phyloP scores from a whole-genome alignment of 2,329 filamentous ascomycete genomes.

The Fusarium sp. region DNA sequence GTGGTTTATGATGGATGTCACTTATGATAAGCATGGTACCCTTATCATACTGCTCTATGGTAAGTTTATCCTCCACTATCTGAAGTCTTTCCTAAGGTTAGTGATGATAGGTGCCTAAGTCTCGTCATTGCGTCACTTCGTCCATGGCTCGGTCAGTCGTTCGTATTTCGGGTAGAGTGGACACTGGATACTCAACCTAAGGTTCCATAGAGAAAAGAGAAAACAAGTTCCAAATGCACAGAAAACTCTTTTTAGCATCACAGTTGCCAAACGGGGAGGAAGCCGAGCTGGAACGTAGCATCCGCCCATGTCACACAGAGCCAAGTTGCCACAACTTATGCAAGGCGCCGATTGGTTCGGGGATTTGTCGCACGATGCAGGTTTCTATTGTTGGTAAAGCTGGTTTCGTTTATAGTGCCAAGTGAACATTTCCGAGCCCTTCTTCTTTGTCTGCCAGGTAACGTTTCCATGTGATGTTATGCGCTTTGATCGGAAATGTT shows the following conservation, averaged over 20 bases:
- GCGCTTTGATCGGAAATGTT: no score
- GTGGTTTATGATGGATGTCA: not conserved
- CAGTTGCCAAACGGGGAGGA: no score
- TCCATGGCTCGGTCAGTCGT: not conserved
- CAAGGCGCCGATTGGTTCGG: not conserved
- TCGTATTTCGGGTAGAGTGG: not conserved
- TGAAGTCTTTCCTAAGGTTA: not conserved
- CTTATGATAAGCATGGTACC: not conserved
- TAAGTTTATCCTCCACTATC: not conserved
- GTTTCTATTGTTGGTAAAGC: not conserved
- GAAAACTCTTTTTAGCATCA: no score
- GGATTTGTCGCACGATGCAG: not conserved
- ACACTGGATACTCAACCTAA: not conserved
- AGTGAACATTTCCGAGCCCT: not conserved
- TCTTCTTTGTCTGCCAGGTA: not conserved
- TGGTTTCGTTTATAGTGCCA: not conserved
- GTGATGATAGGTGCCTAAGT: not conserved
- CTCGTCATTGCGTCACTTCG: not conserved
- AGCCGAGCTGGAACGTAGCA: no score
- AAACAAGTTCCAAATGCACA: not conserved
- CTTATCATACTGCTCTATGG: not conserved
- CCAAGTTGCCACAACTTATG: not conserved
- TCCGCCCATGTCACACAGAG: not conserved
- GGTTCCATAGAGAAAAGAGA: not conserved
- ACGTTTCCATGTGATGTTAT: not conserved